Evolutionary conservation across 1,139 yeast genomes (phyloP).

Genomic region (Nakaseomyces delphensis): DNA sequence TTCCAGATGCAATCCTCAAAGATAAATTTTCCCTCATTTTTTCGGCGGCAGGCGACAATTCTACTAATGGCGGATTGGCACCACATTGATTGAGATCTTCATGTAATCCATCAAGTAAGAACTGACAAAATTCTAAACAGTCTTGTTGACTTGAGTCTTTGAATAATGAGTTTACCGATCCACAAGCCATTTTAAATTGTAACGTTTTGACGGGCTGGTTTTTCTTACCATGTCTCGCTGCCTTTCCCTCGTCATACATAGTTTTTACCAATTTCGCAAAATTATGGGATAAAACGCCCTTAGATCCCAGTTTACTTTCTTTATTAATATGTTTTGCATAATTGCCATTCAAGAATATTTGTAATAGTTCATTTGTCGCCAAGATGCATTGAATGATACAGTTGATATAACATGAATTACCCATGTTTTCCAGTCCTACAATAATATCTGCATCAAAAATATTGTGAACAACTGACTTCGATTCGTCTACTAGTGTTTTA

Average conservation of each 20-base stretch:
- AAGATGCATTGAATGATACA: constrained; percentile 78
- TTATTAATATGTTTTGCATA: constrained; percentile 65
- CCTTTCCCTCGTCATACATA: constrained; percentile 37
- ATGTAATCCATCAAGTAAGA: constrained; percentile 75
- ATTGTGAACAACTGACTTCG: constrained; percentile 11
- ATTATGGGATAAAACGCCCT: constrained; percentile 64
- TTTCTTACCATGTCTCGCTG: constrained; percentile 22
- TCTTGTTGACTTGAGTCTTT: constrained; percentile 84
- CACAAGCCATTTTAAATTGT: constrained; percentile 55
- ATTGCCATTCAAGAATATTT: constrained; percentile 42
- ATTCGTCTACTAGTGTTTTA: not conserved
- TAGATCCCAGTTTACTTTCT: constrained; percentile 68
- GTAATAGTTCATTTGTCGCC: constrained; percentile 39
- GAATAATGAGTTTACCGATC: constrained; percentile 62
- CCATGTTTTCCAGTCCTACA: constrained; percentile 66
- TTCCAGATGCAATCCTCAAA: constrained; percentile 75
- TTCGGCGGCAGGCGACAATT: constrained; percentile 69
- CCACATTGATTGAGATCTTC: constrained; percentile 77
- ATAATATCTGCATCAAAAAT: constrained; percentile 25
- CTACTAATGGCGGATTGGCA: constrained; percentile 43
- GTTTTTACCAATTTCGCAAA: constrained; percentile 58
- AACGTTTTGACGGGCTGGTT: constrained; percentile 43
- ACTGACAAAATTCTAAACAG: constrained; percentile 82
- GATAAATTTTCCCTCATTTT: constrained; percentile 64
- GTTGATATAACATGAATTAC: constrained; percentile 90